Evolutionary conservation across 2,329 filamentous ascomycete species (phyloP), one percentile per base, ranked within the genome.

Genomic region (Fusarium multiceps): DNA sequence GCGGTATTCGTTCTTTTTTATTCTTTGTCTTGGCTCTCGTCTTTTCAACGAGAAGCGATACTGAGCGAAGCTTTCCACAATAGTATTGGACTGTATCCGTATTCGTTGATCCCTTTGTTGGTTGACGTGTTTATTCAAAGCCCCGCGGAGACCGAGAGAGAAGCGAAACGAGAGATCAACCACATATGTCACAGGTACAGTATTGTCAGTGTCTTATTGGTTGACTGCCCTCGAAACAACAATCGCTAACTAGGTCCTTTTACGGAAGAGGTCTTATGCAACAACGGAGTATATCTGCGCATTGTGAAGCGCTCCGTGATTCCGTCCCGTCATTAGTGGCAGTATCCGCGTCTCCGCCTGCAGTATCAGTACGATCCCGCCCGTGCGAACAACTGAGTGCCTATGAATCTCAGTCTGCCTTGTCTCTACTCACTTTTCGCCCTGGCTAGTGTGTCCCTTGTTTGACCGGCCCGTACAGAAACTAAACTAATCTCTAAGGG

Each of bases 341-440:
- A 51, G 51, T 46, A 61, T 55, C 51, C 41, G 66, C 41, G 66
- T 63, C 47, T 64, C 67, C 47, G 55, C 43, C 43, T 21, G 55
- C 58, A 68, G 54, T 59, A 58, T 55, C 58, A 68, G 54, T 63
- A 58, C 58, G 68, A 70, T 71, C 55, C 67, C 63, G 68, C 50
- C 66, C 62, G 66, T 70, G 66, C 66, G 61, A 70, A 64, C 20
- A 16, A 37, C 11, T 32, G 32, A 32, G n/a, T 50, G 30, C 20
- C 16, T 16, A 37, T 32, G 21, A 37, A 34, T 37, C 34, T n/a
- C 34, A 37, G 34, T 37, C 34, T 37, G 34, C 34, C 48, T 50
- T 37, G 37, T 53, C 23, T 41, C 23, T 40, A 18, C 16, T n/a
- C 32, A 34, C 30, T 50, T 13, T 27, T 49, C 32, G 51, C 54